Percentiles rank a stretch among this genome's conserved stretches.
Evolutionary conservation across 1,284 basidiomycete species (phyloP).

Genomic region (Schizophyllum commune): DNA sequence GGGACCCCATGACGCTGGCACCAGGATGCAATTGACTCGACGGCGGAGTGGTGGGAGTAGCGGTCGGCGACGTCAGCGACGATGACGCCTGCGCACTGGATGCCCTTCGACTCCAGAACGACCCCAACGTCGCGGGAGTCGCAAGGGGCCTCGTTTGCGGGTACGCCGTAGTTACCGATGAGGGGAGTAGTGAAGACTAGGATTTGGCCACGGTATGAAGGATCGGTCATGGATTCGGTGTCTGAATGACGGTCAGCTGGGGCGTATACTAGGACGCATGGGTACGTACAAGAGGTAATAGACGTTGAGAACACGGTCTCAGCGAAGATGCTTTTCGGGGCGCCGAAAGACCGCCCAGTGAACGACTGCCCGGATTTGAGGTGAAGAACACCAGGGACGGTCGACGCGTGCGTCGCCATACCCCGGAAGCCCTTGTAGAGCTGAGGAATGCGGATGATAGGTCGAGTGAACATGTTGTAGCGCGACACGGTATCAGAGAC

Average conservation of each 20-base stretch:
- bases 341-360: slow-evolving; percentile 84
- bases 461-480: slow-evolving; percentile 47
- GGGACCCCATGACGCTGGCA: slow-evolving; percentile 88
- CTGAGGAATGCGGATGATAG: slow-evolving; percentile 40
- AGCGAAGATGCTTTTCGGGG: slow-evolving; percentile 83
- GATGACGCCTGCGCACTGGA: slow-evolving; percentile 91
- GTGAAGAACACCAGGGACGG: slow-evolving; percentile 83
- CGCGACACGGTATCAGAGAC: slow-evolving; percentile 33
- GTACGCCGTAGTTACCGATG: slow-evolving; percentile 99
- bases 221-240: slow-evolving; percentile 99
- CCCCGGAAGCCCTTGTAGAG: slow-evolving; percentile 35
- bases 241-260: slow-evolving; percentile 40
- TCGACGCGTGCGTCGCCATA: slow-evolving; percentile 57
- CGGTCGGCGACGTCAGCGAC: slow-evolving; percentile 93
- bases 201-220: slow-evolving; percentile 96
- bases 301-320: slow-evolving; percentile 99
- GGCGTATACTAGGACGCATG: not conserved
- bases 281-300: slow-evolving; percentile 85
- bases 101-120: slow-evolving; percentile 80
- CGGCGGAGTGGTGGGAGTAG: slow-evolving; percentile 91
- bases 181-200: slow-evolving; percentile 97
- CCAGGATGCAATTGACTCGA: slow-evolving; percentile 92
- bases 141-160: slow-evolving; percentile 68
- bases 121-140: slow-evolving; percentile 84
- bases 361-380: slow-evolving; percentile 94